Conservation (phyloP, 345 rosid genomes). For the Trapa incisa region DNA sequence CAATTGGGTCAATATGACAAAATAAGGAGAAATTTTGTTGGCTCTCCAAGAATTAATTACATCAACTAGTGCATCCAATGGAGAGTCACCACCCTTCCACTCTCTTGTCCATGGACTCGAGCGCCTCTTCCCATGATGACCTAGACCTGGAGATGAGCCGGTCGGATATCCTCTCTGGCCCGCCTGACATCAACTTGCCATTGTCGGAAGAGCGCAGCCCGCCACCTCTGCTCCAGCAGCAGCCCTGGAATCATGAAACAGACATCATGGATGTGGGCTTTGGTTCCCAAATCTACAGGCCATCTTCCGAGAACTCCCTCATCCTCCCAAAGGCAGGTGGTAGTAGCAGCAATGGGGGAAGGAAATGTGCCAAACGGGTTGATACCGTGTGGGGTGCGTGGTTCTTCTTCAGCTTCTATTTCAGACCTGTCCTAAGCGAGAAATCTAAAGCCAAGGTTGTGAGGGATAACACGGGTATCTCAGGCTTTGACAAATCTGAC, state of each 20-base stretch:
- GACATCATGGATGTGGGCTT: conserved; percentile 81
- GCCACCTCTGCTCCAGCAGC: conserved; percentile 25
- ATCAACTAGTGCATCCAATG: conserved; percentile 31
- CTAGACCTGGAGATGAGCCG: conserved; percentile 84
- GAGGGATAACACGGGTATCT: conserved; percentile 60
- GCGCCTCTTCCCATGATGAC: conserved; percentile 82
- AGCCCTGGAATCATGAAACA: conserved; percentile 38
- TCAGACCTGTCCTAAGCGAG: conserved; percentile 76
- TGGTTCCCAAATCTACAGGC: conserved; percentile 58
- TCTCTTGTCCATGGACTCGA: conserved; percentile 86
- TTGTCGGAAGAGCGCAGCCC: conserved; percentile 81
- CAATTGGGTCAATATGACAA: conserved; percentile 16
- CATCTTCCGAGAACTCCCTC: conserved; percentile 37
- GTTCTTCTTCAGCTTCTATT: conserved; percentile 92
- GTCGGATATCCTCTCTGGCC: conserved; percentile 59
- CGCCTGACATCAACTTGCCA: conserved; percentile 91
- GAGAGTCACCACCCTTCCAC: conserved; percentile 96
- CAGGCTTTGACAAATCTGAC: conserved; percentile 82
- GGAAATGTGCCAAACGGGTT: conserved; percentile 68
- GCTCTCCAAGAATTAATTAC: background rate
- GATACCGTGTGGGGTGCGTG: conserved; percentile 98
- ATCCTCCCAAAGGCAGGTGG: conserved; percentile 33
- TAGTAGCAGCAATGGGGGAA: conserved; percentile 12
- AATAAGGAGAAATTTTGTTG: conserved; percentile 33
- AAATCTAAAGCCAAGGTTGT: conserved; percentile 68